Evolutionary conservation across 2,329 filamentous ascomycete genomes (phyloP), one percentile per base, ranked within the genome.

Genomic region (Akanthomyces muscarius): DNA sequence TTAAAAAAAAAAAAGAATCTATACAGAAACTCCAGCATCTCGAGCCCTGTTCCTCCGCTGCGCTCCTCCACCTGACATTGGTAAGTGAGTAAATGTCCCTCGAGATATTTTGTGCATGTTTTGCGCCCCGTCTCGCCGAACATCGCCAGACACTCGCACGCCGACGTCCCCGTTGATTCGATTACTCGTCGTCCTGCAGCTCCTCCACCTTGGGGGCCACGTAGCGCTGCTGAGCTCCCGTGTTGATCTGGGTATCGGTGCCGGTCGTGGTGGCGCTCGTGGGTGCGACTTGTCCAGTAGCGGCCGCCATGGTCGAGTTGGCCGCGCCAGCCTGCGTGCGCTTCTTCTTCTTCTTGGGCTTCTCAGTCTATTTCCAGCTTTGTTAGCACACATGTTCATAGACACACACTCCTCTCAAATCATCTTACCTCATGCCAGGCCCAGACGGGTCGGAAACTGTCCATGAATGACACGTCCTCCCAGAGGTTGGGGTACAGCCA

Each of bases 401-500:
- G 13, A 4, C 21, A 44, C 4, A 33, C 33, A 28, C 23, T 11
- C 16, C 14, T 5, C 11, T 45, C 5, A 16, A 28, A 5, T 16
- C 30, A 63, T 76, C 85, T 76, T 73, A 96, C 92, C 86, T 97
- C 93, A 76, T 99, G 95, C 95, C 95, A 99, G 65, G 92, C 95
- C 94, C 95, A 99, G 6, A 97, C 78, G 23, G 95, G 95, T 72
- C 89, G 89, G 84, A 99, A 99, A 71, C 91, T 96, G 74, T 99
- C 95, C 76, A 99, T 89, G 79, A 99, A 98, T 8, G 94, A 96
- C 33, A 99, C 95, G 73, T 99, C 95, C 75, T 99, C 95, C 81
- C 97, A 99, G 23, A 99, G 80, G 73, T 99, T 99, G 55, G 95
- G 95, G 78, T 94, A 99, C 51, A 99, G 83, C 95, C 95, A 99